phyloP scores from a whole-genome alignment of 2,329 filamentous ascomycete genomes.

The Pezicula carpinea region DNA sequence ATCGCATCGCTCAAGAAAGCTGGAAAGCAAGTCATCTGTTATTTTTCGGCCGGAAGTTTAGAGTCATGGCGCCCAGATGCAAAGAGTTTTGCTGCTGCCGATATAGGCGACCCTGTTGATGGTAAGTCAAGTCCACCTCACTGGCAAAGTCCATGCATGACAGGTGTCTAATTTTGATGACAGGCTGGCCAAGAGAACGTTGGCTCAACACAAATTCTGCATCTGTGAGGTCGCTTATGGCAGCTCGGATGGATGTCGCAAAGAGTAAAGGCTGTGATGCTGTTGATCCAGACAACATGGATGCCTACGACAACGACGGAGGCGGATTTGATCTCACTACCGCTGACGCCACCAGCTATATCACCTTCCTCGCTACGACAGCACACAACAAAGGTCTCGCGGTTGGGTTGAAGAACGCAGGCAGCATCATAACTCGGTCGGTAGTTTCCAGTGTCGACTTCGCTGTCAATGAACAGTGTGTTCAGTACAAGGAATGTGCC shows the following conservation, averaged over 20 bases:
- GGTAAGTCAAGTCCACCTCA: too few species aligned
- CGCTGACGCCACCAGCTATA: constrained; percentile 50
- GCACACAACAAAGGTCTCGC: constrained; percentile 50
- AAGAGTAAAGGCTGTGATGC: constrained; percentile 58
- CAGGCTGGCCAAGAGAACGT: constrained; percentile 61
- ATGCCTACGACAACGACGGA: constrained; percentile 59
- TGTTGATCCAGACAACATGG: constrained; percentile 66
- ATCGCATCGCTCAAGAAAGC: constrained; percentile 41
- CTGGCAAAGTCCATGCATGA: too few species aligned
- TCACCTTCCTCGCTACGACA: constrained; percentile 53
- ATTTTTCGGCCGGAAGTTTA: constrained; percentile 67
- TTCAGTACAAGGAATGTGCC: constrained; percentile 54
- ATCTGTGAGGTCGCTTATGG: constrained; percentile 60
- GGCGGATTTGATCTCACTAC: constrained; percentile 56
- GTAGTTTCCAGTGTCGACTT: constrained; percentile 53
- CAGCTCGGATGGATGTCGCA: constrained; percentile 51
- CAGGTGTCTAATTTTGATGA: too few species aligned
- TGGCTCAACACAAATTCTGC: constrained; percentile 58
- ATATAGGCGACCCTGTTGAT: constrained; percentile 52
- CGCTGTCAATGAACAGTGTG: constrained; percentile 66
- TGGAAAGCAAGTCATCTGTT: constrained; percentile 63
- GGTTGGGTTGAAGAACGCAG: constrained; percentile 65
- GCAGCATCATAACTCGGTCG: constrained; percentile 48
- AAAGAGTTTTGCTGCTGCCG: constrained; percentile 44
- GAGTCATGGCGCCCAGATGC: constrained; percentile 56